Evolutionary conservation across 106 monocot genomes (phyloP).

Genomic region (Dioscorea dumetorum): DNA sequence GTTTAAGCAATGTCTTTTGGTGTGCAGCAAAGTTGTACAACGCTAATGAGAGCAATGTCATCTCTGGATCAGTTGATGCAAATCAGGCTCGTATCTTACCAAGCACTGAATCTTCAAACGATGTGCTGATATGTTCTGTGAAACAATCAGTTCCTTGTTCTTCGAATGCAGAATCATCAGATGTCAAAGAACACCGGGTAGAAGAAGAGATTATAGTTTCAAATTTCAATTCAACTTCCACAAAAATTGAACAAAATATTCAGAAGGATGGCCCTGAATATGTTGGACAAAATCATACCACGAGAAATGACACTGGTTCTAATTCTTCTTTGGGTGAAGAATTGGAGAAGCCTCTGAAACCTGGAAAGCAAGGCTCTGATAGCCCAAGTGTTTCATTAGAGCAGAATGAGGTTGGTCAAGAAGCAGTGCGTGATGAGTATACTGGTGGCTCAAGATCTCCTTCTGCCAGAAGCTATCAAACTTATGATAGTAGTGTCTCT

Average conservation of each 20-base stretch:
- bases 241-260: not conserved
- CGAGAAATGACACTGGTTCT: not conserved
- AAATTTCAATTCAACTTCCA: not conserved
- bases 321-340: not conserved
- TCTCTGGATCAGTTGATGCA: not conserved
- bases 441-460: slow-evolving; percentile 1
- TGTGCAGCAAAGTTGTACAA: slow-evolving; percentile 23
- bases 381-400: not conserved
- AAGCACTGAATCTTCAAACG: not conserved
- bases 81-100: not conserved
- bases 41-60: not conserved
- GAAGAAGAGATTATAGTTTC: not conserved
- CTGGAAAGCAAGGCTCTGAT: slow-evolving; percentile 1
- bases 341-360: not conserved
- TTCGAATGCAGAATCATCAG: not conserved
- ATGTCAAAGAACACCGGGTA: no score
- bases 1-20: not conserved
- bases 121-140: not conserved
- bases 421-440: not conserved
- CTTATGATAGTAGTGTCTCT: slow-evolving; percentile 25
- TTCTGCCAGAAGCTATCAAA: slow-evolving; percentile 18
- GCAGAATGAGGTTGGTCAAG: not conserved
- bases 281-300: not conserved
- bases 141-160: not conserved
- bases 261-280: not conserved